Base-by-base conservation (phyloP, 1,284 basidiomycete species). In the Irpex rosettiformis region DNA sequence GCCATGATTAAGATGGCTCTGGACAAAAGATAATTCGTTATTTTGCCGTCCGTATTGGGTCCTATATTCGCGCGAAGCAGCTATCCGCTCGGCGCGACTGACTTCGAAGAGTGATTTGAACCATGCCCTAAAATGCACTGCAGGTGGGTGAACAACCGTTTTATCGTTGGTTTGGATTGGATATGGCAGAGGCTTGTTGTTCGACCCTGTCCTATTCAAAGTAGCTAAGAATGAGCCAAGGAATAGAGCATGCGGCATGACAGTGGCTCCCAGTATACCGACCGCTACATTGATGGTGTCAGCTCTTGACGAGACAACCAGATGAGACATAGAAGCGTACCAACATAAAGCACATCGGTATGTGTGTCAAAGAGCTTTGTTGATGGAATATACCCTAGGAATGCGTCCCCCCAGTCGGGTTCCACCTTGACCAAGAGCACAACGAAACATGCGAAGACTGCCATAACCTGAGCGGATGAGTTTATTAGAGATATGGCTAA, bases 231-330 rank as follows among this genome's bases (percentile, higher is more conserved):
- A 85, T 5, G 91, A 94, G 7, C 94, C 94, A 2, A 97, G 78
- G 76, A 93, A 96, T 25, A 98, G 79, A 28, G 89, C 88, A 69
- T 98, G 96, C 0, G 95, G 95, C 94, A 87, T 94, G 43, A 92
- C 84, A 0, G 91, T 93, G 1, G 91, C 90, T n/a, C 91, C 91
- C 4, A 92, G 67, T 54, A 93, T 88, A 51, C 92, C 92, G 33
- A 91, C 84, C 2, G 90, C 92, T 28, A 85, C 82, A 18, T 83
- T 83, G 11, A 13, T 65, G 30, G 16, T 52, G 57, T 48, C 7
- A 7, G 40, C 7, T 16, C 45, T 22, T 30, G 56, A 40, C 37
- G 18, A 8, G 33, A 28, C 37, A 18, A 28, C 48, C 30, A 42
- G 10, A n/a, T n/a, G n/a, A 52, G 40, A 11, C 28, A 18, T 10